A percentile compares a stretch with the other conserved stretches of the same genome.
phyloP scores from a whole-genome alignment of 2,329 filamentous ascomycete species.

The Fusarium papillatum region DNA sequence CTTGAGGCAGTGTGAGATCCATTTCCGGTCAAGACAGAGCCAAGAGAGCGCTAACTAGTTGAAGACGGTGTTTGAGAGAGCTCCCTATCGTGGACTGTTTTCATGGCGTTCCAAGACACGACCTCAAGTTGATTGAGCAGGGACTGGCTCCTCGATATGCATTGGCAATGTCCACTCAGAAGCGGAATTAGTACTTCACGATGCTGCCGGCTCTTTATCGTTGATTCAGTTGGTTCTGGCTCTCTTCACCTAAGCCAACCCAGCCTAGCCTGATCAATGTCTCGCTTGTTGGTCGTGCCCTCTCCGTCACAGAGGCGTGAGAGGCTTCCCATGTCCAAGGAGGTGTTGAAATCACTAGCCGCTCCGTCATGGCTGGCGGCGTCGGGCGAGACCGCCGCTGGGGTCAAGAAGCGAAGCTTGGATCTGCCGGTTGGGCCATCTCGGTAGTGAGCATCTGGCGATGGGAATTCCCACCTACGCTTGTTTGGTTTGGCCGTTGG shows the following conservation, averaged over 20 bases:
- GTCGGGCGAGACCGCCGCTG: conserved; percentile 25
- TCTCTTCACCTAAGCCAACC: conserved; percentile 2
- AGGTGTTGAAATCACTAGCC: conserved; percentile 33
- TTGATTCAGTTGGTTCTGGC: conserved; percentile 26
- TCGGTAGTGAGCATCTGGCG: conserved; percentile 12
- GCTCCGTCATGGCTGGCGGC: conserved; percentile 25
- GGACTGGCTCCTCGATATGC: conserved; percentile 9
- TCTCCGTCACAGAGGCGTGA: conserved; percentile 16
- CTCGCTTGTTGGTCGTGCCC: conserved; percentile 32
- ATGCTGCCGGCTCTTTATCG: conserved; percentile 26
- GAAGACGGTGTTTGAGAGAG: background rate
- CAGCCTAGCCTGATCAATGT: conserved; percentile 29
- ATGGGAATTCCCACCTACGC: conserved; percentile 3
- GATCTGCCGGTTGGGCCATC: conserved; percentile 14
- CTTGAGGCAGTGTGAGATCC: background rate
- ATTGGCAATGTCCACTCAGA: conserved; percentile 23
- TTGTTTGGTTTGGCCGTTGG: conserved; percentile 19
- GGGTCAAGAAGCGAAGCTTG: background rate
- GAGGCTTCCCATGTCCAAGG: conserved; percentile 3
- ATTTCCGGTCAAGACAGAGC: conserved; percentile 9
- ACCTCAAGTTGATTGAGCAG: conserved; percentile 13
- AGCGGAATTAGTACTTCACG: conserved; percentile 18
- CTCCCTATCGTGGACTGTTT: conserved; percentile 17
- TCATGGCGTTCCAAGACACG: conserved; percentile 34
- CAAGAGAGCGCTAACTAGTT: conserved; percentile 14